Evolutionary conservation across 306 rosid species (phyloP), one percentile per base, ranked within the genome.

Genomic region (Canavalia ensiformis): DNA sequence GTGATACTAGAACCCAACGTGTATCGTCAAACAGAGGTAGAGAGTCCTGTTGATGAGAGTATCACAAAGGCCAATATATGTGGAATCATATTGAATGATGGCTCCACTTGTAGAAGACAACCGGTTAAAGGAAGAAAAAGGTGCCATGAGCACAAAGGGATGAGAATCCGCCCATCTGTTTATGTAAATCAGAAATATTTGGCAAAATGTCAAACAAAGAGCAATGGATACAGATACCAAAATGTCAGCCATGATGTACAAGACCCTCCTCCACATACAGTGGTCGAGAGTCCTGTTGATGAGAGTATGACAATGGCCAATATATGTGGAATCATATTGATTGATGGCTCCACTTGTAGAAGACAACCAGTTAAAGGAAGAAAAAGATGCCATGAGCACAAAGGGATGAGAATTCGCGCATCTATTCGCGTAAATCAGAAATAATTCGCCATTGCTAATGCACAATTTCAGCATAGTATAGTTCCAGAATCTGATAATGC

Each of bases 121-220:
- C 91, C 98, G 0, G 81, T 80, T 60, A 67, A 77, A 83, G 93
- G 94, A 82, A 86, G 92, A 75, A 91, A 91, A 88, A 86, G 98
- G 66, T 94, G 98, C 68, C 79, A 35, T 58, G 90, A 87, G n/a
- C 97, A 94, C 75, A 91, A 94, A 89, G 98, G 97, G 60, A 85
- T 30, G 82, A 89, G 90, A 85, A 87, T 85, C 8, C 55, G 59
- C 9, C 12, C 75, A 73, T 44, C 88, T 34, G 31, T 74, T 33
- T 31, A 47, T 37, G 63, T 18, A 56, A 52, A 63, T 74, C 77
- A 51, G 86, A 72, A 57, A n/a, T 74, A 59, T 77, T 49, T 46
- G 73, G 60, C 54, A 74, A 79, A 18, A 18, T 18, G 25, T 18
- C 25, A 18, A 18, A 18, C 25, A 42, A 47, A 83, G 67, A 7